Conservation (phyloP, 768 basidiomycete species). For the Tulasnella sp. region DNA sequence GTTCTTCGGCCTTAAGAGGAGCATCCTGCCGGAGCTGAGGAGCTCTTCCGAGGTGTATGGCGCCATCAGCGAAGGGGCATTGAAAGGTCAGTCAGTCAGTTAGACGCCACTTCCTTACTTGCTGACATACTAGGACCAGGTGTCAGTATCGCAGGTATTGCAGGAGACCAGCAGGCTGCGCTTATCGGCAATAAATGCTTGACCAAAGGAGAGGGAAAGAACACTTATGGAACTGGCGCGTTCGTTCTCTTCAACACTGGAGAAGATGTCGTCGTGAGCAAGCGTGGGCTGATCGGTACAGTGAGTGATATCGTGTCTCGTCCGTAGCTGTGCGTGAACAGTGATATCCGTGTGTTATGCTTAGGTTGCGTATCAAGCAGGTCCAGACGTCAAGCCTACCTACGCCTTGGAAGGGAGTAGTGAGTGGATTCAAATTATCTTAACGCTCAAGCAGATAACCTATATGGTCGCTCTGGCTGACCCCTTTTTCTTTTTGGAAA, state of each 20-base stretch:
- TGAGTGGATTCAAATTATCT: conserved; percentile 32
- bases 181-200: conserved; percentile 95
- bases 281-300: conserved; percentile 80
- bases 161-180: conserved; percentile 98
- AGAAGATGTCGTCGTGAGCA: conserved; percentile 68
- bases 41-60: conserved; percentile 93
- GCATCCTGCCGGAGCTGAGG: conserved; percentile 75
- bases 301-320: conserved; percentile 31
- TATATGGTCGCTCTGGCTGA: too few relatives aligned
- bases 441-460: too few relatives aligned
- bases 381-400: conserved; percentile 61
- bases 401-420: conserved; percentile 94
- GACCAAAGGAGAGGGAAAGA: conserved; percentile 85
- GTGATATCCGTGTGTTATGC: not conserved
- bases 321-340: not conserved
- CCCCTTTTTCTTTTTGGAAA: not conserved
- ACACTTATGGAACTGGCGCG: conserved; percentile 95
- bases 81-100: conserved; percentile 28
- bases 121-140: conserved; percentile 30
- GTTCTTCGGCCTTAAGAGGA: conserved; percentile 73
- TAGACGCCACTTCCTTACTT: not conserved
- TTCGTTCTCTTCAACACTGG: conserved; percentile 96
- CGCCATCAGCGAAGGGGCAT: conserved; percentile 48
- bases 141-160: conserved; percentile 79
- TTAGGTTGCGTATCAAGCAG: conserved; percentile 87